Conservation (phyloP, 495 filamentous ascomycete genomes). For the Daldinia grandis region DNA sequence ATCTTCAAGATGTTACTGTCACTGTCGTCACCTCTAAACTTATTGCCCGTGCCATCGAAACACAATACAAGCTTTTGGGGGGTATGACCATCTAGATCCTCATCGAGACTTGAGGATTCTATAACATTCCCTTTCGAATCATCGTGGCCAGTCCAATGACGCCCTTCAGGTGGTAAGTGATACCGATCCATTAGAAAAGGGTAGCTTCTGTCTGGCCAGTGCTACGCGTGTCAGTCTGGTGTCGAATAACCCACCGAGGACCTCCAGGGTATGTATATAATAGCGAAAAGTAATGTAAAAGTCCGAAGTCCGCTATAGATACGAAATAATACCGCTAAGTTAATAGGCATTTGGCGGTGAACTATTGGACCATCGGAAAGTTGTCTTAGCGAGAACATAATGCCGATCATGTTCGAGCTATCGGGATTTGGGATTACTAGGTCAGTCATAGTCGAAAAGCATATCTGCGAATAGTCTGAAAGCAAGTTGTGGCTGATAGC, state of each 20-base stretch:
- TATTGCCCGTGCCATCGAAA: conserved; percentile 91
- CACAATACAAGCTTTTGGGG: conserved; percentile 73
- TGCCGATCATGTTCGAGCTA: conserved; percentile 10
- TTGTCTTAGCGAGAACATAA: background rate
- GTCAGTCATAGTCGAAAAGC: background rate
- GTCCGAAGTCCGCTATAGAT: background rate
- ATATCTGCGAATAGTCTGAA: background rate
- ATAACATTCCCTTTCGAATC: conserved; percentile 20
- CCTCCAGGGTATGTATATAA: conserved; percentile 20
- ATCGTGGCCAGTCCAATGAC: background rate
- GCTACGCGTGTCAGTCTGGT: background rate
- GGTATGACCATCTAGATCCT: conserved; percentile 5
- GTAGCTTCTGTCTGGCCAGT: background rate
- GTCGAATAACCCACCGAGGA: background rate
- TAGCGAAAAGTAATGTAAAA: background rate
- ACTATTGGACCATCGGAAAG: conserved; percentile 5
- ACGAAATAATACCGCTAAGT: conserved; percentile 2
- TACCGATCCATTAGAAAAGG: conserved; percentile 17
- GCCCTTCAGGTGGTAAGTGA: conserved; percentile 21
- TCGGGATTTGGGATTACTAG: background rate
- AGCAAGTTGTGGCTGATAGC: background rate
- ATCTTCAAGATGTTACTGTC: conserved; percentile 94
- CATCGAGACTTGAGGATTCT: conserved; percentile 8
- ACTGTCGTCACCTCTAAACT: conserved; percentile 79
- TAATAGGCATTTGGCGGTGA: background rate